Evolutionary conservation across 2,329 filamentous ascomycete species (phyloP).

Genomic region (Monilinia vaccinii-corymbosi): DNA sequence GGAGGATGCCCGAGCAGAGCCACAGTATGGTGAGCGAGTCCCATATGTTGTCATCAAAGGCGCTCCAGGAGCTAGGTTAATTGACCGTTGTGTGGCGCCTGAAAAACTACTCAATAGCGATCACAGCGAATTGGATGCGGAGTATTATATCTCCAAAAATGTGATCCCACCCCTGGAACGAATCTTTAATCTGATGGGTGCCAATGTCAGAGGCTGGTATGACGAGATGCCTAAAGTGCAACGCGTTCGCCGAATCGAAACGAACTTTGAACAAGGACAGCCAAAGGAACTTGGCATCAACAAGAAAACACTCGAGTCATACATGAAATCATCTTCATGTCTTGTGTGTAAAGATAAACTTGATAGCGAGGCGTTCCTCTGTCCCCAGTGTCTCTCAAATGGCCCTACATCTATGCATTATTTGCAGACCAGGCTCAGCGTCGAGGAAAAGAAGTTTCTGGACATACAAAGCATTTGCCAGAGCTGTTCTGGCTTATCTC

Average conservation of each 20-base stretch:
- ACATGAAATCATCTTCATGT: conserved; percentile 75
- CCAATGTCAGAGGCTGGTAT: conserved; percentile 84
- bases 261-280: conserved; percentile 24
- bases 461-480: conserved; percentile 67
- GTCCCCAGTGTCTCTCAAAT: conserved; percentile 45
- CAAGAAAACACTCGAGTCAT: conserved; percentile 79
- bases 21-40: conserved; percentile 89
- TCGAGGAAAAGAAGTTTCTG: conserved; percentile 52
- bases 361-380: conserved; percentile 43
- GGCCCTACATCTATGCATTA: conserved; percentile 52
- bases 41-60: conserved; percentile 91
- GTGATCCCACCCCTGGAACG: conserved; percentile 89
- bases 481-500: conserved; percentile 66
- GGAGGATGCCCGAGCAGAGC: conserved; percentile 75
- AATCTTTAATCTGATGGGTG: conserved; percentile 93
- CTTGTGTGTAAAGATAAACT: conserved; percentile 54
- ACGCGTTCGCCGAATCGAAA: conserved; percentile 49
- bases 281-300: conserved; percentile 31
- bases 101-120: conserved; percentile 71
- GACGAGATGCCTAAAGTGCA: conserved; percentile 94
- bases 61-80: conserved; percentile 72
- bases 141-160: conserved; percentile 97
- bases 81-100: conserved; percentile 83
- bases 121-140: conserved; percentile 74
- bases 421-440: conserved; percentile 52